These are phyloP conservation scores for Fusarium sp. DNA, from an alignment of 2,329 filamentous ascomycete genomes.

Conservation along the genomic window DNA sequence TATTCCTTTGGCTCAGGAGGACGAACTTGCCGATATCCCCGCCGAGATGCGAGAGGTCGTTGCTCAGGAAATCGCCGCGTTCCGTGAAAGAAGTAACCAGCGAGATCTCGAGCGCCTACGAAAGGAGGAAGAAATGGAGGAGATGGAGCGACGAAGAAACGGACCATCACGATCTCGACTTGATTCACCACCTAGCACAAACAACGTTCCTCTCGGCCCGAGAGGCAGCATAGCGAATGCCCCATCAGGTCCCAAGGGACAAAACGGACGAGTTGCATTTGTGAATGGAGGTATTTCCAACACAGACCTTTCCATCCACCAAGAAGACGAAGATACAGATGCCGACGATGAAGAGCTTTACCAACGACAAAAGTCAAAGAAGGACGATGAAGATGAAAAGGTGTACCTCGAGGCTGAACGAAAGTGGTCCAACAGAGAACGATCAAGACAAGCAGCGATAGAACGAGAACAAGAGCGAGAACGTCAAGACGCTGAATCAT, in stretches of 20 bases:
- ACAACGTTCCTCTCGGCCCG: constrained; percentile 58
- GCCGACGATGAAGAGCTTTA: constrained; percentile 90
- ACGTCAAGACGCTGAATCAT: constrained; percentile 75
- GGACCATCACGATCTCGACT: constrained; percentile 73
- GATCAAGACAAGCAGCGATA: constrained; percentile 83
- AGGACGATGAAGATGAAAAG: constrained; percentile 81
- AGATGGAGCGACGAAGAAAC: constrained; percentile 81
- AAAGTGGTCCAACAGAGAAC: constrained; percentile 90
- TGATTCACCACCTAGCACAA: constrained; percentile 73
- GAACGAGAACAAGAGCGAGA: constrained; percentile 87
- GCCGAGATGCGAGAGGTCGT: constrained; percentile 96
- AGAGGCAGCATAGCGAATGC: constrained; percentile 73
- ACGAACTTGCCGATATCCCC: constrained; percentile 94
- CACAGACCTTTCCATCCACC: constrained; percentile 65
- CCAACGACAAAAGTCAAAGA: constrained; percentile 75
- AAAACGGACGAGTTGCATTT: constrained; percentile 80
- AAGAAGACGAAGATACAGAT: constrained; percentile 87
- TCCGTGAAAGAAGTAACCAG: constrained; percentile 89
- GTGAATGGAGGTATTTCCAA: constrained; percentile 81
- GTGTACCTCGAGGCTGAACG: constrained; percentile 86
- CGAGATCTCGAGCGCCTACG: constrained; percentile 88
- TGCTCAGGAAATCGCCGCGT: constrained; percentile 91
- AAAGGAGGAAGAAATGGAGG: constrained; percentile 92
- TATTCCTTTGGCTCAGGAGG: constrained; percentile 87
- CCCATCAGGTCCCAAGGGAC: constrained; percentile 73